Conservation (phyloP, 495 filamentous ascomycete genomes). For the Eremomyces bilateralis region DNA sequence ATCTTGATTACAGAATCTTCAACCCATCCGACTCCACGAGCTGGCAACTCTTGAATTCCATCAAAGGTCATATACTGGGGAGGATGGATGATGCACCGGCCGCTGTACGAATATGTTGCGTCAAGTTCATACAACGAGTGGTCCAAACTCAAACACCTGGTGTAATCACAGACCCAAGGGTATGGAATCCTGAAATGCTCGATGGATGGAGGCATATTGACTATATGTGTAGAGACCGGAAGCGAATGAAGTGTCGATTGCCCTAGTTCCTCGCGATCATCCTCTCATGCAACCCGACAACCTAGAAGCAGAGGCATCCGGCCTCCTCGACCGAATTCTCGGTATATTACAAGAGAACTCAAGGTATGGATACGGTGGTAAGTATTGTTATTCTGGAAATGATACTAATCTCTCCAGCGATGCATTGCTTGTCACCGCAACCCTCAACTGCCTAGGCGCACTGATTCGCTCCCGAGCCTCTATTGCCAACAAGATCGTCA, state of each 20-base stretch:
- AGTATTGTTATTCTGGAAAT: conserved; percentile 3
- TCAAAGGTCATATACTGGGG: conserved; percentile 71
- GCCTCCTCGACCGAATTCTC: conserved; percentile 76
- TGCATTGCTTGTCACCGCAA: conserved; percentile 74
- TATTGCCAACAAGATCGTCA: conserved; percentile 66
- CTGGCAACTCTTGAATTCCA: conserved; percentile 73
- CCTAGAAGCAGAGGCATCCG: conserved; percentile 78
- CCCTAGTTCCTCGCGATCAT: conserved; percentile 67
- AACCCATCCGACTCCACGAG: conserved; percentile 53
- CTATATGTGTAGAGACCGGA: conserved; percentile 39
- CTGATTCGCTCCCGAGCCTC: conserved; percentile 61
- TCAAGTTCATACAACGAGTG: conserved; percentile 89
- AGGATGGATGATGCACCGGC: conserved; percentile 68
- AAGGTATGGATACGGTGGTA: conserved; percentile 30
- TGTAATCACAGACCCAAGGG: conserved; percentile 61
- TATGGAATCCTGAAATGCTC: conserved; percentile 22
- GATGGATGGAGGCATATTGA: neutral
- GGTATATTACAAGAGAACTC: conserved; percentile 64
- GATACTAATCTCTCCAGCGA: conserved; percentile 32
- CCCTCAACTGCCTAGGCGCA: conserved; percentile 63
- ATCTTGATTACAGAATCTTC: conserved; percentile 38
- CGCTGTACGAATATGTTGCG: conserved; percentile 72
- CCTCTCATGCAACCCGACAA: conserved; percentile 50
- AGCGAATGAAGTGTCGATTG: conserved; percentile 68
- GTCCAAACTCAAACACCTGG: conserved; percentile 81